phyloP scores from a whole-genome alignment of 805 yeast species.

The Crinitomyces ghanaensis region DNA sequence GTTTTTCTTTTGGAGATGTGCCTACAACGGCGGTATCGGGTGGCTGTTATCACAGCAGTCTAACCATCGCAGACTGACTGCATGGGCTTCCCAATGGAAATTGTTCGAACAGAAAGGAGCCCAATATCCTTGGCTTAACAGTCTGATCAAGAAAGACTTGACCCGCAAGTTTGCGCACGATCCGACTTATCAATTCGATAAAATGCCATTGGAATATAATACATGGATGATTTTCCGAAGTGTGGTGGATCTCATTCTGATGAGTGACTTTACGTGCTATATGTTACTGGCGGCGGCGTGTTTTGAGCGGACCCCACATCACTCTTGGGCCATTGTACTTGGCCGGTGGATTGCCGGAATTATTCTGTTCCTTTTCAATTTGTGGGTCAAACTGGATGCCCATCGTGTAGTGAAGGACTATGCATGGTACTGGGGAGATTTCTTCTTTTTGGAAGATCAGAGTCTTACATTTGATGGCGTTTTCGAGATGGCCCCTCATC shows the following conservation, averaged over 20 bases:
- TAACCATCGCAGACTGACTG: conserved; percentile 40
- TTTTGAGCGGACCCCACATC: conserved; percentile 31
- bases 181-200: conserved; percentile 28
- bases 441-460: conserved; percentile 63
- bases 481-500: conserved; percentile 82
- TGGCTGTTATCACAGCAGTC: conserved; percentile 55
- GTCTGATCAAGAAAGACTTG: conserved; percentile 36
- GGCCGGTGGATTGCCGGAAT: conserved; percentile 50
- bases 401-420: conserved; percentile 80
- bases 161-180: conserved; percentile 33
- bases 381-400: conserved; percentile 81
- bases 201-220: conserved; percentile 60
- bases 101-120: conserved; percentile 32
- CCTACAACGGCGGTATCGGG: conserved; percentile 77
- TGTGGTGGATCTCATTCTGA: conserved; percentile 66
- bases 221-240: conserved; percentile 75
- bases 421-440: conserved; percentile 96
- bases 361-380: conserved; percentile 52
- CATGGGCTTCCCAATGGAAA: conserved; percentile 36
- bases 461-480: conserved; percentile 79
- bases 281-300: conserved; percentile 44
- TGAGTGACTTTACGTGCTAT: conserved; percentile 76
- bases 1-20: conserved; percentile 63
- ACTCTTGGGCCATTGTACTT: conserved; percentile 33
- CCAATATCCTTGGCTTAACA: conserved; percentile 24